Conservation (phyloP, 2,329 filamentous ascomycete species). For the Pseudocercospora musae region DNA sequence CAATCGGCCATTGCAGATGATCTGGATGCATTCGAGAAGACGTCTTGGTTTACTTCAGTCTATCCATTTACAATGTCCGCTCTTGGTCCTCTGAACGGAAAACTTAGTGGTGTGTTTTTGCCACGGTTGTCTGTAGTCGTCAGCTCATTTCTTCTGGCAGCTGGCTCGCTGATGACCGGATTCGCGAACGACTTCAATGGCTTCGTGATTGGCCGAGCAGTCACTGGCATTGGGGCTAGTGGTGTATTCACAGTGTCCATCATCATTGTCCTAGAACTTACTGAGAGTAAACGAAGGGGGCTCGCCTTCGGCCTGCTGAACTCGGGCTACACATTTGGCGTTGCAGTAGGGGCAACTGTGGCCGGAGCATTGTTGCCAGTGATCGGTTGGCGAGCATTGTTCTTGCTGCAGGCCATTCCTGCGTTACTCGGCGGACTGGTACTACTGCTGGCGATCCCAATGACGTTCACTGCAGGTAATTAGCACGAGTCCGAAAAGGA, state of each 20-base stretch:
- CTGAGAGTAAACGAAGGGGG: slow-evolving; percentile 64
- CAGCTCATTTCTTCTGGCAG: slow-evolving; percentile 56
- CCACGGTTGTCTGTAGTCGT: slow-evolving; percentile 63
- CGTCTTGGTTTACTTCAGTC: slow-evolving; percentile 76
- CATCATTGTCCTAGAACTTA: slow-evolving; percentile 73
- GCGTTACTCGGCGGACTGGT: slow-evolving; percentile 59
- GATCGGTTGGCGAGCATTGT: slow-evolving; percentile 72
- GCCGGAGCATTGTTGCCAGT: slow-evolving; percentile 62
- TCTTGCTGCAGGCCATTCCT: slow-evolving; percentile 68
- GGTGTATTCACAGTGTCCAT: slow-evolving; percentile 71
- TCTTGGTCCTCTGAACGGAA: slow-evolving; percentile 66
- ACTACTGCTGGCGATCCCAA: slow-evolving; percentile 65
- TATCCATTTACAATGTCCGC: slow-evolving; percentile 64
- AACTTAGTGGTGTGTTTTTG: slow-evolving; percentile 71
- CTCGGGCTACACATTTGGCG: slow-evolving; percentile 66
- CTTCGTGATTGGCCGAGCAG: slow-evolving; percentile 66
- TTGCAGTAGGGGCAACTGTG: slow-evolving; percentile 68
- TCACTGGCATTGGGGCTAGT: slow-evolving; percentile 67
- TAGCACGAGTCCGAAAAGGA: slow-evolving; percentile 15
- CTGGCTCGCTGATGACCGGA: slow-evolving; percentile 64
- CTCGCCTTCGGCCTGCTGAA: slow-evolving; percentile 73
- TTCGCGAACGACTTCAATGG: slow-evolving; percentile 55
- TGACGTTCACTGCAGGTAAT: slow-evolving; percentile 35
- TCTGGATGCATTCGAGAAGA: slow-evolving; percentile 67
- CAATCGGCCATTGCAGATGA: slow-evolving; percentile 74